Base-by-base conservation (phyloP, 805 yeast genomes). In the Candida multigemmis region DNA sequence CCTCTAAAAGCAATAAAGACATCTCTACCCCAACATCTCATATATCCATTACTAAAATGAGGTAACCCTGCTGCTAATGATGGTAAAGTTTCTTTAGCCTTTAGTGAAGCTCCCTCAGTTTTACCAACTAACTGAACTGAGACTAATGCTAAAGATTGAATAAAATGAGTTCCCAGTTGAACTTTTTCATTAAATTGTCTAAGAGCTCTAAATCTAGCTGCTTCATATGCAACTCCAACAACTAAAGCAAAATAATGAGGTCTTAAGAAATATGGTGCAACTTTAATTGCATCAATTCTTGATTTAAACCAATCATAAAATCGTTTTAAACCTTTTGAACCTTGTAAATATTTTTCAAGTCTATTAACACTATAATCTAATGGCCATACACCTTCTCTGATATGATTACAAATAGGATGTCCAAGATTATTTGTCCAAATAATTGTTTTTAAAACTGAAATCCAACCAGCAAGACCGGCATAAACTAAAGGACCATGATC, bases 21-120 rank as follows among this genome's bases (percentile, higher is more conserved):
- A 53, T 89, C 98, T 46, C 98, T 71, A 13, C 98, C 98, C 98
- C 98, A 89, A 49, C 96, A 85, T 51, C 98, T 69, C 95, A 89
- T 86, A 52, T 81, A 87, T 37, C 80, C 85, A 32, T 69, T 71
- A 47, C 91, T 77, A 56, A 89, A 89, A 53, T 86, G 96, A 2
- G 98, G 98, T 34, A 89, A 65, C 2, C 97, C 98, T 2, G 98
- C 98, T 10, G 97, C 95, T 71, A 89, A 64, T 22, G 83, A 72
- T 2, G 94, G 81, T 10, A 75, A 68, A 22, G 64, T 56, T 7
- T 63, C 56, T 21, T 56, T 58, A 2, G 97, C 93, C 15, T 65
- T 55, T 28, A 91, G 62, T 0, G 96, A 82, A 1, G 96, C 83
- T 14, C 74, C 72, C 24, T 73, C 66, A 69, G 79, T 70, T 14